These are phyloP conservation scores for Sporisorium scitamineum DNA, from an alignment of 1,284 basidiomycete genomes.

Conservation along the genomic window DNA sequence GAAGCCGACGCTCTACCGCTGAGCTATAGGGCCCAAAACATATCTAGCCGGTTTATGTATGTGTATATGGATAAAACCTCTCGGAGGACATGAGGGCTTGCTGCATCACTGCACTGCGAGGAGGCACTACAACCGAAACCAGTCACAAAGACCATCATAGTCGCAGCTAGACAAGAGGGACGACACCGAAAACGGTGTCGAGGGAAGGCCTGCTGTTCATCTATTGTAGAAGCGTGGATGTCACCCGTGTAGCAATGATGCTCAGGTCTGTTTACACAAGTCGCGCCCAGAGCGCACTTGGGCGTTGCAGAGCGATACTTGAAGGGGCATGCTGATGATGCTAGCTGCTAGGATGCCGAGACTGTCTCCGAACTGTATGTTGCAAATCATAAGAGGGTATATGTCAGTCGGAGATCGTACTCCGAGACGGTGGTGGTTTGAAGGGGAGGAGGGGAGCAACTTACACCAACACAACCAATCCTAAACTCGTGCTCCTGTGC, in stretches of 20 bases:
- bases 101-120: too few species aligned
- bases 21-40: conserved; percentile 45
- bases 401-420: not conserved
- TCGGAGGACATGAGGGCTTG: too few species aligned
- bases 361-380: conserved; percentile 61
- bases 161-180: too few species aligned
- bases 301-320: conserved; percentile 55
- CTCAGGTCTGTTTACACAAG: conserved; percentile 60
- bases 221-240: not conserved
- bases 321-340: conserved; percentile 65
- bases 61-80: conserved; percentile 6
- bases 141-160: too few species aligned
- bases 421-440: too few species aligned
- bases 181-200: too few species aligned
- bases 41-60: too few species aligned
- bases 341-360: conserved; percentile 63
- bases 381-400: not conserved
- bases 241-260: not conserved
- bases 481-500: conserved; percentile 67
- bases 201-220: not conserved
- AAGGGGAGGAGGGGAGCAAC: conserved; percentile 9
- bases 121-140: too few species aligned
- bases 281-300: conserved; percentile 56
- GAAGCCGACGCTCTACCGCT: conserved; percentile 58
- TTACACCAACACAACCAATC: conserved; percentile 65